Evolutionary conservation across 768 basidiomycete species (phyloP), one percentile per base, ranked within the genome.

Genomic region (Phylloporus sp.): DNA sequence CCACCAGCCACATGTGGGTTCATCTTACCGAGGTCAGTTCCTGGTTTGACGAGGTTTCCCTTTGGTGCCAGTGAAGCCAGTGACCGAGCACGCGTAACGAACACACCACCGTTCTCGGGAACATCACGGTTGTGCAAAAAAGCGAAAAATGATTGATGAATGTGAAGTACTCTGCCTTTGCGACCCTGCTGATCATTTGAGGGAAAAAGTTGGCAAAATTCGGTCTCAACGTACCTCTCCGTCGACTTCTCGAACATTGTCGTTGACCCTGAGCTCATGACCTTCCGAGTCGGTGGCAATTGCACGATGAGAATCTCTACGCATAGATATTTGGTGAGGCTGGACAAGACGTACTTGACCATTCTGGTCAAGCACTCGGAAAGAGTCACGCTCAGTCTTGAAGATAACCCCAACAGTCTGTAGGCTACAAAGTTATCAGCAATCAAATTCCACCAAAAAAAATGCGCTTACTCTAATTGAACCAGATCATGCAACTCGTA

Each of bases 401-500:
- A 88, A 97, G 57, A 98, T 97, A 53, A 98, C 92, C 66, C 94
- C 97, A 31, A 94, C 92, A 5, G 94, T 95, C 68, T 94, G 90
- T 27, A 83, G 79, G 69, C 94, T 97, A 59, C 26, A 26, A 40
- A 15, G 32, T 10, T 36, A 62, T 58, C 52, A 57, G 56, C 36
- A 52, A 22, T 50, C 56, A 34, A 41, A 47, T 15, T 15, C 20
- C 9, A 18, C 38, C 29, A 40, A 11, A 23, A 34, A 39, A 4
- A 43, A 4, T 12, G 15, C 31, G 79, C 92, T 59, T 68, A 95
- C 94, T 98, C 95, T 15, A 99, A 80, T 74, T 95, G 94, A 29
- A 99, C 93, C 52, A 99, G 73, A 65, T 99, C 95, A 63, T 99
- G 97, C 36, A 97, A 70, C 66, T 98, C 95, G 63, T 95, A 98